A percentile compares a stretch with the other conserved stretches of the same genome.
phyloP scores from a whole-genome alignment of 225 moss, liverwort and hornwort genomes.

The Straminergon stramineum region DNA sequence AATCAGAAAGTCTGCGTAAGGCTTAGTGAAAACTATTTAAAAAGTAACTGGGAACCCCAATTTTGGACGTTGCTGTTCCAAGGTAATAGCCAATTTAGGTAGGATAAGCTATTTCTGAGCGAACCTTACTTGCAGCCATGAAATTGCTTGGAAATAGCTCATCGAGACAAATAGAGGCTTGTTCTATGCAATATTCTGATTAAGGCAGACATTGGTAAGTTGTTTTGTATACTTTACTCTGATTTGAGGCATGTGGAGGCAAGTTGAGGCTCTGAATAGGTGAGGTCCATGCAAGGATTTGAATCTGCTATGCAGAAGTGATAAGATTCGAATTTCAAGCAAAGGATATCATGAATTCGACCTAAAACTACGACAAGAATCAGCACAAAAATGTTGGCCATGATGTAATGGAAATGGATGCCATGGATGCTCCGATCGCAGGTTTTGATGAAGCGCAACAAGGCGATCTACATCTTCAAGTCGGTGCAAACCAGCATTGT shows the following conservation, averaged over 20 bases:
- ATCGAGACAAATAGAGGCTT: neutral
- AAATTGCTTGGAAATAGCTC: neutral
- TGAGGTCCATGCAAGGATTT: neutral
- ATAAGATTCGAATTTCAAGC: neutral
- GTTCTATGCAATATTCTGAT: too few species aligned
- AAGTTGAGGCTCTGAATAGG: neutral
- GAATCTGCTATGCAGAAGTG: neutral
- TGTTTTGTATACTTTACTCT: neutral
- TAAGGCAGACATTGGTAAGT: neutral
- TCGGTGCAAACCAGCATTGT: slow-evolving; percentile 41
- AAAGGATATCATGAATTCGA: neutral
- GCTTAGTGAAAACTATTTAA: neutral
- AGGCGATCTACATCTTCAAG: slow-evolving; percentile 64
- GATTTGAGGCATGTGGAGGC: neutral
- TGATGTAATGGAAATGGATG: neutral
- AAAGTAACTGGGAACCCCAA: neutral
- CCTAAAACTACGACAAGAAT: too few species aligned
- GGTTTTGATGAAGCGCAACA: slow-evolving; percentile 60
- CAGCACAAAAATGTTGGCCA: neutral
- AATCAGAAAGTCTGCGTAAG: neutral
- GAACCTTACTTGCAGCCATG: neutral
- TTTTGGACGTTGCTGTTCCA: neutral
- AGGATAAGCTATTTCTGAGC: neutral
- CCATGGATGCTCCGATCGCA: neutral
- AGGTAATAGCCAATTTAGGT: neutral